Base-by-base conservation (phyloP, 768 basidiomycete species). In the Trametes cubensis region DNA sequence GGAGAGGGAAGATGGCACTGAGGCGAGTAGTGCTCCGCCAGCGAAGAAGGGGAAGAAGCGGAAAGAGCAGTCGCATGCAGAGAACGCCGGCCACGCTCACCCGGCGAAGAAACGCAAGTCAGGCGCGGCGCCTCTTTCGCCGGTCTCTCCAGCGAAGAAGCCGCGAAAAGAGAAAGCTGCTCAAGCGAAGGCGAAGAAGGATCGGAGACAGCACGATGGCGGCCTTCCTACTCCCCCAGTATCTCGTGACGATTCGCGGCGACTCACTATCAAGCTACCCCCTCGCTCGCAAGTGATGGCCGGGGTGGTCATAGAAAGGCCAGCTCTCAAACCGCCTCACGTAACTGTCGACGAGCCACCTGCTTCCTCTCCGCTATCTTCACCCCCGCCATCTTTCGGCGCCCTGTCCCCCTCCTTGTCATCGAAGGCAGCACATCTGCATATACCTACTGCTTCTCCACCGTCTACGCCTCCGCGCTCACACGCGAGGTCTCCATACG, bases 21-120 rank as follows among this genome's bases (percentile, higher is more conserved):
- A 40, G 18, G 17, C 40, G 6, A 60, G 26, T 8, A 20, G 18
- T 10, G 18, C 25, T 4, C 20, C 52, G 11, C 18, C 28, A 5
- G 45, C 23, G 8, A 57, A 57, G 52, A 63, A 63, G 52, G 46
- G 60, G 38, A 64, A 62, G 66, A 67, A 67, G 58, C 58, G 63
- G 50, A 64, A 67, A 50, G 62, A 49, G 40, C 62, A 42, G 34
- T 25, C 44, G 25, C 49, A 41, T 21, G 23, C 56, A 6, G 60
- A 62, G 25, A 55, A 30, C 13, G 45, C 20, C 23, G 54, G 38
- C 4, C 47, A 53, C 6, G 38, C 59, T 17, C 54, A 40, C n/a
- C 25, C 57, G 3, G 26, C 48, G 25, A 66, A 66, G 61, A 66
- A 57, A 50, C 65, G 61, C 17, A 66, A 66, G 46, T 34, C 53